These are phyloP conservation scores for Mycosarcoma mackinlayi DNA, from an alignment of 1,284 basidiomycete species.

Conservation along the genomic window DNA sequence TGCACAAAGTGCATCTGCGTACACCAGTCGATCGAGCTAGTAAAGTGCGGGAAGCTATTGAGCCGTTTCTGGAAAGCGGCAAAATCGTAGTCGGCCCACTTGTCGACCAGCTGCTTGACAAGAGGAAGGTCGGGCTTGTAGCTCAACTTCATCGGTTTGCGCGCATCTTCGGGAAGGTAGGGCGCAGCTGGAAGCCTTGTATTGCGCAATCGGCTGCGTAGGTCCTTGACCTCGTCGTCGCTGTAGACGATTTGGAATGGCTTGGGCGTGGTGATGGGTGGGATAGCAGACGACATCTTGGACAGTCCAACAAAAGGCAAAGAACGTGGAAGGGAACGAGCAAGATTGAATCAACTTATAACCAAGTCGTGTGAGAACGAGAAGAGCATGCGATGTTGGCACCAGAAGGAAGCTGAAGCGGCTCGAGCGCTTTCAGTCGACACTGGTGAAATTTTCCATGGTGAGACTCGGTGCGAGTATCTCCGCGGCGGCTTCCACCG, in stretches of 20 bases:
- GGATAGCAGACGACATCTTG: constrained; percentile 26
- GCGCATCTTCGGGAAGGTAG: constrained; percentile 40
- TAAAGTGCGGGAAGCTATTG: constrained; percentile 52
- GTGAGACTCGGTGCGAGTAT: no score
- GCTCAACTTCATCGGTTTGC: constrained; percentile 16
- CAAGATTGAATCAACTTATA: no score
- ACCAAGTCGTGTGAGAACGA: no score
- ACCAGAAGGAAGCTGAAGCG: no score
- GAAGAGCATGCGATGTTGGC: no score
- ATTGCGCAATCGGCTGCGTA: constrained; percentile 43
- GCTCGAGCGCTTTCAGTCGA: background rate
- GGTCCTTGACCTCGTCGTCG: constrained; percentile 36
- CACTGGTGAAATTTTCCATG: no score
- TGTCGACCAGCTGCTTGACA: constrained; percentile 27
- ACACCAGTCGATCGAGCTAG: constrained; percentile 58
- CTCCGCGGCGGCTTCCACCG: background rate
- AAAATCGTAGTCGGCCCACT: constrained; percentile 43
- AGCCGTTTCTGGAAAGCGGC: constrained; percentile 23
- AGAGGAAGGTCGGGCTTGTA: constrained; percentile 41
- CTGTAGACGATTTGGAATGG: constrained; percentile 49
- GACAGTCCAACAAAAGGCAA: background rate
- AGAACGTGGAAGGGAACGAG: background rate
- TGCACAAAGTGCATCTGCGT: constrained; percentile 56
- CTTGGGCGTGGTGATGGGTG: constrained; percentile 42
- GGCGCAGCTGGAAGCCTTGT: constrained; percentile 42